These are phyloP conservation scores for Pneumocystis sp. DNA, from an alignment of 1,139 yeast species.

Conservation along the genomic window DNA sequence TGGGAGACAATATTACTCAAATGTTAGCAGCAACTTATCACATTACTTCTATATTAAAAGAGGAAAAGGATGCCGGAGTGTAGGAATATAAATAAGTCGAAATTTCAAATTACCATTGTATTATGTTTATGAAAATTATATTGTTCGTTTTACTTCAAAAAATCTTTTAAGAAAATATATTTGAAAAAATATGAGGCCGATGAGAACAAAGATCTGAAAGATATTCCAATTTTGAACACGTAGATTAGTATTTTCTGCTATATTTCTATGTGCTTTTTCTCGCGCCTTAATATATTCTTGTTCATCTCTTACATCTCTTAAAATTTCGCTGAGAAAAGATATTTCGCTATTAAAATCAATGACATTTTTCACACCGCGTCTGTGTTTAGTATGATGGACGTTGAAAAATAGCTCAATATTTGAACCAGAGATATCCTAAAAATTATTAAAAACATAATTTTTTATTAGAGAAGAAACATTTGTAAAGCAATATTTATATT, in stretches of 20 bases:
- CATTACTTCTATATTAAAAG: not conserved
- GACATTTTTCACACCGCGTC: not conserved
- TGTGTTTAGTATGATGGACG: constrained; percentile 77
- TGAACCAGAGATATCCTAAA: constrained; percentile 30
- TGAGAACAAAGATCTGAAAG: constrained; percentile 76
- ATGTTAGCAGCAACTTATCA: constrained; percentile 29
- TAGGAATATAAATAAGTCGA: not conserved
- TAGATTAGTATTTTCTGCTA: constrained; percentile 86
- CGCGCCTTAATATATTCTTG: constrained; percentile 77
- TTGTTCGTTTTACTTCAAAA: not conserved
- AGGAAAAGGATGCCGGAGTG: not conserved
- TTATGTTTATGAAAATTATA: not conserved
- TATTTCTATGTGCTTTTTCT: constrained; percentile 95
- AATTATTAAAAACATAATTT: not conserved
- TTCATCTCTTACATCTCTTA: constrained; percentile 81
- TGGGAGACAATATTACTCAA: constrained; percentile 82
- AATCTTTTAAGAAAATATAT: constrained; percentile 25
- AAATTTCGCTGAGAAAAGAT: constrained; percentile 55
- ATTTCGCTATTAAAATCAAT: constrained; percentile 40
- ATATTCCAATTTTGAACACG: constrained; percentile 98
- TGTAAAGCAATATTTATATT: constrained; percentile 77
- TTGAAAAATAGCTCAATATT: constrained; percentile 87
- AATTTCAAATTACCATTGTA: not conserved
- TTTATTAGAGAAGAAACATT: constrained; percentile 48
- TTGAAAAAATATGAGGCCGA: constrained; percentile 77